These are phyloP conservation scores for Candida freyschussii DNA, from an alignment of 1,139 yeast species.

Conservation along the genomic window DNA sequence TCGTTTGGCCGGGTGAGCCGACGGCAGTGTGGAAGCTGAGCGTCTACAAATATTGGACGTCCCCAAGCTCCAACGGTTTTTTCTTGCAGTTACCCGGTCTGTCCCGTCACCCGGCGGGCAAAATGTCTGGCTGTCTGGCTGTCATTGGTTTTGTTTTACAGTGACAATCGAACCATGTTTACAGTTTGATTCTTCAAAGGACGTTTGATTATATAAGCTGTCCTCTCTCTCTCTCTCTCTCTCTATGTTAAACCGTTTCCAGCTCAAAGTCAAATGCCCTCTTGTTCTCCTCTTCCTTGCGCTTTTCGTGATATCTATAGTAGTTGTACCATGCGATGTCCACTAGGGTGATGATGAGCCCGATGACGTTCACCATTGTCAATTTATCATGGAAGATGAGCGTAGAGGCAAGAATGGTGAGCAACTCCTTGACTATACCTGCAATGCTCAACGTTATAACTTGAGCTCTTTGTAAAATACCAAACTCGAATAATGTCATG, in stretches of 20 bases:
- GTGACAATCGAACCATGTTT: too few relatives aligned
- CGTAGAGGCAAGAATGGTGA: constrained; percentile 71
- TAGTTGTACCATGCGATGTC: constrained; percentile 83
- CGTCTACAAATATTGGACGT: too few relatives aligned
- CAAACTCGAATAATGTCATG: constrained; percentile 88
- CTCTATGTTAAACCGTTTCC: constrained; percentile 9
- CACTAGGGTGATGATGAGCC: constrained; percentile 65
- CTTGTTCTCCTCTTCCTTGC: constrained; percentile 9
- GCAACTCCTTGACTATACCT: constrained; percentile 86
- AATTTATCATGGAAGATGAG: constrained; percentile 72
- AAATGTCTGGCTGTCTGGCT: too few relatives aligned
- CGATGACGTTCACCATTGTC: constrained; percentile 64
- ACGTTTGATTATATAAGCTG: too few relatives aligned
- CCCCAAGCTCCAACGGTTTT: too few relatives aligned
- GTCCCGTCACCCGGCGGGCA: too few relatives aligned
- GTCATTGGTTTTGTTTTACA: too few relatives aligned
- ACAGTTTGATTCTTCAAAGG: too few relatives aligned
- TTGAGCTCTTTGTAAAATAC: constrained; percentile 74
- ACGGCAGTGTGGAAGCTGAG: too few relatives aligned
- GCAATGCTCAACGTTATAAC: constrained; percentile 85
- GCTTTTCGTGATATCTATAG: constrained; percentile 42
- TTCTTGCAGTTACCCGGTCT: too few relatives aligned
- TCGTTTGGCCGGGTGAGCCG: too few relatives aligned
- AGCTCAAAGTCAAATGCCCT: constrained; percentile 9
- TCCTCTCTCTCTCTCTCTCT: too few relatives aligned